Conservation (phyloP, 768 basidiomycete species). For the Mycena maculata region DNA sequence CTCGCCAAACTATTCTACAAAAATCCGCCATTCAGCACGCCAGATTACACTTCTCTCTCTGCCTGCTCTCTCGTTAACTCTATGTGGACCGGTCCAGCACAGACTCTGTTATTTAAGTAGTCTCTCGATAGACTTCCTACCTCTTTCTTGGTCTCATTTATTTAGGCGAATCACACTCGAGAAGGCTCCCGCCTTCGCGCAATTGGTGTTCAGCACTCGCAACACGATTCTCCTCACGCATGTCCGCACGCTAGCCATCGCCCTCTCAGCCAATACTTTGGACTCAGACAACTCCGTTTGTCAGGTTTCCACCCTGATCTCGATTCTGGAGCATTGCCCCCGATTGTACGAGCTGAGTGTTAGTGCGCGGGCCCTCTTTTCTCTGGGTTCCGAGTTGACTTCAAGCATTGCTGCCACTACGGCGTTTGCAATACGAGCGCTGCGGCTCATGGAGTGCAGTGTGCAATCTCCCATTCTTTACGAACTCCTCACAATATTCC, state of each 20-base stretch:
- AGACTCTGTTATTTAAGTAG: slow-evolving; percentile 28
- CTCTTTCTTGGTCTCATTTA: not conserved
- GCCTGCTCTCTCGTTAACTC: slow-evolving; percentile 30
- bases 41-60: slow-evolving; percentile 33
- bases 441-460: slow-evolving; percentile 45
- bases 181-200: slow-evolving; percentile 10
- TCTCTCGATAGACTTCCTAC: too few relatives aligned
- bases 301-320: slow-evolving; percentile 11
- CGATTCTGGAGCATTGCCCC: slow-evolving; percentile 16
- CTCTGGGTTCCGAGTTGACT: not conserved
- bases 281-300: not conserved
- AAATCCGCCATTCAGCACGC: slow-evolving; percentile 14
- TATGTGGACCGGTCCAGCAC: slow-evolving; percentile 33
- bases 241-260: slow-evolving; percentile 17
- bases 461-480: slow-evolving; percentile 58
- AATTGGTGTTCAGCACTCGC: not conserved
- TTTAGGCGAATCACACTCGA: slow-evolving; percentile 23
- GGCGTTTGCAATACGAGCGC: slow-evolving; percentile 23
- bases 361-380: slow-evolving; percentile 23
- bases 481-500: slow-evolving; percentile 53
- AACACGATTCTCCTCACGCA: slow-evolving; percentile 12
- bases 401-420: not conserved
- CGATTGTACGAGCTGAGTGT: slow-evolving; percentile 28
- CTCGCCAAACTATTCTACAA: slow-evolving; percentile 36
- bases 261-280: not conserved